These are phyloP conservation scores for Peronosclerospora sorghi DNA, from an alignment of 352 stramenopile species.

Conservation along the genomic window DNA sequence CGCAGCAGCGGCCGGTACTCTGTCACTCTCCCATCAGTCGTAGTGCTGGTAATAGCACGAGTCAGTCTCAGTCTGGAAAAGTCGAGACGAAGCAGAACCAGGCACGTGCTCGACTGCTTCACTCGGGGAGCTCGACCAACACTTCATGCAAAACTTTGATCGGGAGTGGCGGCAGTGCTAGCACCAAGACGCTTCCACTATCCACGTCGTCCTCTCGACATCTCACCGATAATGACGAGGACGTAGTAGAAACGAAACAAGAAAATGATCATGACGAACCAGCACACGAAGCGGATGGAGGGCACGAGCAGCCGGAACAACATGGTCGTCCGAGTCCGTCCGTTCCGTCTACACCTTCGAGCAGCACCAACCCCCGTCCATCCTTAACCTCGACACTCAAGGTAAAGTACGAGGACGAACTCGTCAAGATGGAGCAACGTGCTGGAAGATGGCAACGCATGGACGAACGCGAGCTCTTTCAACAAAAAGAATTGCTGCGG, in stretches of 20 bases:
- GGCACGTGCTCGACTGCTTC: conserved; percentile 18
- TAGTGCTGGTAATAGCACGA: conserved; percentile 17
- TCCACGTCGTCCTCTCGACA: conserved; percentile 35
- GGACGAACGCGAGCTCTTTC: conserved; percentile 21
- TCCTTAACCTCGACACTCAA: conserved; percentile 54
- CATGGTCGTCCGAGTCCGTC: conserved; percentile 7
- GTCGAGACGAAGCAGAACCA: conserved; percentile 14
- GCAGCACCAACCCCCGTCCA: conserved; percentile 12
- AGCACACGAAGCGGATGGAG: conserved; percentile 24
- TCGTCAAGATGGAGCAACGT: conserved; percentile 34
- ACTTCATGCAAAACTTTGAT: conserved; percentile 44
- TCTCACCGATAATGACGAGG: conserved; percentile 29
- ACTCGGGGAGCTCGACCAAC: conserved; percentile 21
- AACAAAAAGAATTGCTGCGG: conserved; percentile 40
- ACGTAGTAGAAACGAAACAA: conserved; percentile 18
- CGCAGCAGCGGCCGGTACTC: too few relatives aligned
- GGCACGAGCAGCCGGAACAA: too few relatives aligned
- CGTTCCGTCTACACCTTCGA: conserved; percentile 1
- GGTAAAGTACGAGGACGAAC: conserved; percentile 43
- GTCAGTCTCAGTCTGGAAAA: conserved; percentile 8
- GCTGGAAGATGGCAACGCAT: conserved; percentile 25
- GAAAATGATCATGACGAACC: conserved; percentile 31
- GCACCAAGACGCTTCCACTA: conserved; percentile 41
- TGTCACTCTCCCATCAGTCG: too few relatives aligned
- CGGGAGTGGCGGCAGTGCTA: conserved; percentile 33